Evolutionary conservation across 2,329 filamentous ascomycete genomes (phyloP), one percentile per base, ranked within the genome.

Genomic region (Fusarium floridanum): DNA sequence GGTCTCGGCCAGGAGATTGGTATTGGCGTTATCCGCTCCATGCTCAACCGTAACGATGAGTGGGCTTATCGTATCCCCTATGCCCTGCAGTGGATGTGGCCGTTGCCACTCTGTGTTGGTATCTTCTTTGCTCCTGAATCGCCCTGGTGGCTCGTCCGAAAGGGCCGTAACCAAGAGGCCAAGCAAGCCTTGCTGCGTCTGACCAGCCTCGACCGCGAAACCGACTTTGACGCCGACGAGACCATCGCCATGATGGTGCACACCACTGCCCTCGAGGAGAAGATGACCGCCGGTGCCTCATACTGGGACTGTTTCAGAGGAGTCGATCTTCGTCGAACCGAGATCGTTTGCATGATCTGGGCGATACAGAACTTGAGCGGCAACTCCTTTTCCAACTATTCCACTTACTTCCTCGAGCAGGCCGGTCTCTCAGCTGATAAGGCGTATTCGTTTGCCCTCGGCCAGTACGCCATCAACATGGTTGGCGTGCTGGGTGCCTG

Each of bases 161-260:
- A 88, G 77, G 91, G 90, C 37, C 87, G 87, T 39, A 83, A 90
- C 43, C 89, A 91, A 10, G 91, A 93, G 17, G 93, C 93, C 34
- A 93, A 93, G 83, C 84, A 85, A 56, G 85, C 92, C 2, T 86
- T 94, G 22, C 84, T 92, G 59, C 90, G 92, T 5, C 85, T 94
- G 22, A 94, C 92, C 6, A 92, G 88, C 77, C 77, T 86, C 16
- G 85, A 91, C 72, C 85, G 86, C 64, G 91, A 94, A 70, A 92
- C 90, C 1, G 89, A 92, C 70, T 95, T 97, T 77, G 90, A 97
- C 78, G 90, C 93, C 12, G 93, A 97, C 72, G 94, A 97, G 83
- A 97, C 94, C 0, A 87, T 97, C 60, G 92, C 94, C 77, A 97
- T 97, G 94, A 97, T 98, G 93, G 91, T 95, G 1, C 94, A 97